These are phyloP conservation scores for Inga oerstediana DNA, from an alignment of 306 rosid species.

Conservation along the genomic window DNA sequence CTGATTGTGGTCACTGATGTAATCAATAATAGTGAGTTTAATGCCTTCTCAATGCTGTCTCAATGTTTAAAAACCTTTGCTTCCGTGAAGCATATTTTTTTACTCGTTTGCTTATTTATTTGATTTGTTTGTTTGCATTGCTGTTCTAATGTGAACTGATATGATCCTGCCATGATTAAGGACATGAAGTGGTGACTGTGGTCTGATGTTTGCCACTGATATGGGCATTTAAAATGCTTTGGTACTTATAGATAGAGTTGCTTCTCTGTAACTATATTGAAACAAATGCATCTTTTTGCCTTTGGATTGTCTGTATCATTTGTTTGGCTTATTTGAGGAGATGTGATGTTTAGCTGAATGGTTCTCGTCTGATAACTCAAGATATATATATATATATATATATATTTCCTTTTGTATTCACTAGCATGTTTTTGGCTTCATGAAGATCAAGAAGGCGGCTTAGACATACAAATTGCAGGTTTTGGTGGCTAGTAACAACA, in stretches of 20 bases:
- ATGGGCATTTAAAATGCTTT: not conserved
- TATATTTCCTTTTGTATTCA: not conserved
- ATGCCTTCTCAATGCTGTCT: not conserved
- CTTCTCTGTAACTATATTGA: constrained; percentile 18
- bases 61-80: not conserved
- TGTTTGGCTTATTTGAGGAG: not conserved
- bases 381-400: not conserved
- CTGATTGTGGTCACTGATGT: not conserved
- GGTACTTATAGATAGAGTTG: not conserved
- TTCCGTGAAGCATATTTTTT: not conserved
- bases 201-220: not conserved
- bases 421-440: constrained; percentile 11
- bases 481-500: constrained; percentile 35
- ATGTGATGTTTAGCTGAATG: not conserved
- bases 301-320: constrained; percentile 5
- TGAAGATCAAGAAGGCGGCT: constrained; percentile 41
- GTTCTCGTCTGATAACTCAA: not conserved
- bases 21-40: not conserved
- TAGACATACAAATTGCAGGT: constrained; percentile 34
- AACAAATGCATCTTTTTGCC: constrained; percentile 18
- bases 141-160: not conserved
- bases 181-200: not conserved
- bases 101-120: not conserved
- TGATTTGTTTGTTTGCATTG: not conserved
- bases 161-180: not conserved